These are phyloP conservation scores for Moesziomyces parantarcticus DNA, from an alignment of 1,284 basidiomycete genomes.

Conservation along the genomic window DNA sequence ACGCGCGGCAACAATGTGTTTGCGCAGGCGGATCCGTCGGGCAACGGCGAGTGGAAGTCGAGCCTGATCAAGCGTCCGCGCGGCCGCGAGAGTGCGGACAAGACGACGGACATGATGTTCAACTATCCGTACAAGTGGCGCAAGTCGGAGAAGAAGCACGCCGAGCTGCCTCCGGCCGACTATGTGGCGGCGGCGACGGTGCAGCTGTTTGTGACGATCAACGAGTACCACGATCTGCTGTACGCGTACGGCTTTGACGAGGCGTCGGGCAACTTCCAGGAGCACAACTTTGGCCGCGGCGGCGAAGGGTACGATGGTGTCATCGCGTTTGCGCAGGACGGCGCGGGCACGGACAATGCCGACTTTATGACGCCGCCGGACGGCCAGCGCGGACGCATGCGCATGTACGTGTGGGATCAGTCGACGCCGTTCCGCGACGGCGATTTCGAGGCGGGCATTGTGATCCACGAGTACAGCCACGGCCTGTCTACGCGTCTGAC, in stretches of 20 bases:
- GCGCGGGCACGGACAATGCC: slow-evolving; percentile 76
- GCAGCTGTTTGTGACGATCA: slow-evolving; percentile 59
- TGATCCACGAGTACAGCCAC: slow-evolving; percentile 73
- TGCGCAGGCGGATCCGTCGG: slow-evolving; percentile 49
- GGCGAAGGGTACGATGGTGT: slow-evolving; percentile 88
- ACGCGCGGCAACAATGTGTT: slow-evolving; percentile 62
- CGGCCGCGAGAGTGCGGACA: slow-evolving; percentile 39
- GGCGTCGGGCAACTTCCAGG: slow-evolving; percentile 93
- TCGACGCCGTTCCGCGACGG: slow-evolving; percentile 84
- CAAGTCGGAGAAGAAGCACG: slow-evolving; percentile 53
- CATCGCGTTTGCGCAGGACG: slow-evolving; percentile 93
- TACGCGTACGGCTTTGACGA: slow-evolving; percentile 83
- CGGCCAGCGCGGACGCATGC: slow-evolving; percentile 83
- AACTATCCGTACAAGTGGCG: slow-evolving; percentile 61
- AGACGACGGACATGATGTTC: slow-evolving; percentile 54
- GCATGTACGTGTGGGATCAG: slow-evolving; percentile 89
- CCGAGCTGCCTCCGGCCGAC: slow-evolving; percentile 42
- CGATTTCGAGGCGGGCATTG: slow-evolving; percentile 77
- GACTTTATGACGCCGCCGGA: slow-evolving; percentile 72
- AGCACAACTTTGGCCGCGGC: slow-evolving; percentile 91
- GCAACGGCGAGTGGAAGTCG: slow-evolving; percentile 51
- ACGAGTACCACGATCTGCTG: slow-evolving; percentile 59
- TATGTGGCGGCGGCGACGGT: slow-evolving; percentile 51
- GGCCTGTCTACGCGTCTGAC: slow-evolving; percentile 92
- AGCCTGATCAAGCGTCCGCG: slow-evolving; percentile 40